Evolutionary conservation across 228 moss, liverwort and hornwort species (phyloP).

Genomic region (Sphagnum magellanicum): DNA sequence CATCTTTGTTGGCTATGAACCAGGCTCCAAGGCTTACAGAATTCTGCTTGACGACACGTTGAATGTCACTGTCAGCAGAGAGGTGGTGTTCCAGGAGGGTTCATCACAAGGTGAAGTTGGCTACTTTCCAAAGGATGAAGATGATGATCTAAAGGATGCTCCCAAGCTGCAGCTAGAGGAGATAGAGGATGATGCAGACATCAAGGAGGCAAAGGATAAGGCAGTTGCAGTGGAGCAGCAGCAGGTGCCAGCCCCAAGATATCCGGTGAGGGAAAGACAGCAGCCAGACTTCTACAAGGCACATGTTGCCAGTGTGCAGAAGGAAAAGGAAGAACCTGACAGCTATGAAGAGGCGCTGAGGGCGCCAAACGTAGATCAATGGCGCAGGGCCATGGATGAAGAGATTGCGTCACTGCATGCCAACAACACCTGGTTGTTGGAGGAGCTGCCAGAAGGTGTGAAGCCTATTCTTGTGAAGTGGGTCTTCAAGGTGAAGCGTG

Average conservation of each 20-base stretch:
- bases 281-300: not conserved
- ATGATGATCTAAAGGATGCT: not conserved
- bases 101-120: too few relatives aligned
- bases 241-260: too few relatives aligned
- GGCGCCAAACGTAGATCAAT: not conserved
- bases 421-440: conserved; percentile 4
- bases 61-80: not conserved
- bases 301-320: not conserved
- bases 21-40: not conserved
- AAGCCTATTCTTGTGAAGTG: not conserved
- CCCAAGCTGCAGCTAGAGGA: not conserved
- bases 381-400: conserved; percentile 3
- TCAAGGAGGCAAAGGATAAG: too few relatives aligned
- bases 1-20: not conserved
- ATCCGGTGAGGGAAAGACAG: not conserved
- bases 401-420: not conserved
- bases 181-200: too few relatives aligned
- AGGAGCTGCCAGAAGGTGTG: not conserved
- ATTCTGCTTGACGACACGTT: not conserved
- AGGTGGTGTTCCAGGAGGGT: too few relatives aligned
- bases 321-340: not conserved
- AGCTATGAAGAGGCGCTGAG: not conserved
- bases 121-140: not conserved
- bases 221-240: too few relatives aligned
- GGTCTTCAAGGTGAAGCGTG: conserved; percentile 2